Evolutionary conservation across 2,329 filamentous ascomycete genomes (phyloP).

Genomic region (Aspergillus neotritici): DNA sequence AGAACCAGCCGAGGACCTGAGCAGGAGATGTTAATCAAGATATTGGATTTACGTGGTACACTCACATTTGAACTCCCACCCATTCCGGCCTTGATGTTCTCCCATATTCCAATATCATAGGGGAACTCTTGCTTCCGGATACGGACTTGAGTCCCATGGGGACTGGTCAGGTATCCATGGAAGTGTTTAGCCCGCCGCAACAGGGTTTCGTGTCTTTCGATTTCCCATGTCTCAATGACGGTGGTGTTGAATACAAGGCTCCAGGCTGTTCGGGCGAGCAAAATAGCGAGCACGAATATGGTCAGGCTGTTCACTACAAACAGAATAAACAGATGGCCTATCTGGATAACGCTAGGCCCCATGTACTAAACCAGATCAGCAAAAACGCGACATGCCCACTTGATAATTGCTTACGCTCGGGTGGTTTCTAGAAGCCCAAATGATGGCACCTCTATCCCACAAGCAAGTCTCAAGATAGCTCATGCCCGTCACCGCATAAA

Average conservation of each 20-base stretch:
- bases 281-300: conserved; percentile 50
- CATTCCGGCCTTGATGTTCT: conserved; percentile 57
- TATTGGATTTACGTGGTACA: not conserved
- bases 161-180: conserved; percentile 54
- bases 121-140: conserved; percentile 60
- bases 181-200: conserved; percentile 43
- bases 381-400: not conserved
- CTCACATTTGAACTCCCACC: conserved; percentile 46
- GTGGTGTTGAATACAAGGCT: conserved; percentile 54
- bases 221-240: conserved; percentile 61
- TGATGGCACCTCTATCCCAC: conserved; percentile 44
- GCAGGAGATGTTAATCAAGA: not conserved
- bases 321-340: conserved; percentile 53
- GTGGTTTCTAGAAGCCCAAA: conserved; percentile 53
- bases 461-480: conserved; percentile 52
- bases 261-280: conserved; percentile 52
- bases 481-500: conserved; percentile 56
- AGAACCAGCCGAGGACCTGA: conserved; percentile 53
- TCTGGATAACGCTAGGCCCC: conserved; percentile 49
- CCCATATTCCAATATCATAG: conserved; percentile 59
- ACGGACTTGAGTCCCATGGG: conserved; percentile 50
- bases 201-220: conserved; percentile 45
- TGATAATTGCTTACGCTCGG: conserved; percentile 47
- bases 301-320: conserved; percentile 52
- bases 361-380: conserved; percentile 45